phyloP scores from a whole-genome alignment of 768 basidiomycete species.

The Tricholoma hemisulphureum region DNA sequence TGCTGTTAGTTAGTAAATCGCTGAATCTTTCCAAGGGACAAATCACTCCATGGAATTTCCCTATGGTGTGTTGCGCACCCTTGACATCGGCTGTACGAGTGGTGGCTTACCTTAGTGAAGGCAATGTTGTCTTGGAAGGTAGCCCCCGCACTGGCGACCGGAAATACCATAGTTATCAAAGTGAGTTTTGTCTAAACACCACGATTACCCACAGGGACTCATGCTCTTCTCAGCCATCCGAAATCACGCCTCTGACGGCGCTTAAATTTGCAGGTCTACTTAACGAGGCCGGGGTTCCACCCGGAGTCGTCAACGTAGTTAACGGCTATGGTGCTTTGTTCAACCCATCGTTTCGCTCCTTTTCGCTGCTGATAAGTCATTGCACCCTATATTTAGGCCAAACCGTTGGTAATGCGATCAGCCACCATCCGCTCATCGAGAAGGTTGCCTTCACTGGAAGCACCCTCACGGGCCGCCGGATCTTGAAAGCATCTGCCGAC shows the following conservation, averaged over 20 bases:
- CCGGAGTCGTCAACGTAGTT: constrained; percentile 67
- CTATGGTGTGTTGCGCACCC: constrained; percentile 16
- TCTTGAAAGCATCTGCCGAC: constrained; percentile 75
- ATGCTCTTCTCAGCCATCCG: constrained; percentile 46
- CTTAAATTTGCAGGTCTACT: constrained; percentile 48
- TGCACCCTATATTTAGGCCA: constrained; percentile 43
- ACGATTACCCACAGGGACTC: background rate
- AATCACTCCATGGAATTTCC: constrained; percentile 59
- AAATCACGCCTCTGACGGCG: constrained; percentile 60
- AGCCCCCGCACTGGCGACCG: constrained; percentile 34
- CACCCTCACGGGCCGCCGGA: constrained; percentile 70
- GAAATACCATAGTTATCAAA: constrained; percentile 61
- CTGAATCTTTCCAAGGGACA: constrained; percentile 22
- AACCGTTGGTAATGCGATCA: constrained; percentile 60
- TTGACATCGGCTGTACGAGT: background rate
- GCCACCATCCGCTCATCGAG: constrained; percentile 52
- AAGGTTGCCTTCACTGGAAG: constrained; percentile 86
- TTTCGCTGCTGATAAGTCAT: constrained; percentile 45
- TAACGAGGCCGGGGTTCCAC: constrained; percentile 64
- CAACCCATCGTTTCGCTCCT: constrained; percentile 17
- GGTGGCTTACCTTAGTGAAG: constrained; percentile 11
- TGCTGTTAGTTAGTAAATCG: no score
- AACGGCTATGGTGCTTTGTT: constrained; percentile 46
- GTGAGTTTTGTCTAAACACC: constrained; percentile 1
- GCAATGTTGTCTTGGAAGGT: constrained; percentile 21